Percentiles rank a stretch among this genome's conserved stretches.
Evolutionary conservation across 164 flowering plant genomes (phyloP).

Genomic region (Vitis rotundifolia): DNA sequence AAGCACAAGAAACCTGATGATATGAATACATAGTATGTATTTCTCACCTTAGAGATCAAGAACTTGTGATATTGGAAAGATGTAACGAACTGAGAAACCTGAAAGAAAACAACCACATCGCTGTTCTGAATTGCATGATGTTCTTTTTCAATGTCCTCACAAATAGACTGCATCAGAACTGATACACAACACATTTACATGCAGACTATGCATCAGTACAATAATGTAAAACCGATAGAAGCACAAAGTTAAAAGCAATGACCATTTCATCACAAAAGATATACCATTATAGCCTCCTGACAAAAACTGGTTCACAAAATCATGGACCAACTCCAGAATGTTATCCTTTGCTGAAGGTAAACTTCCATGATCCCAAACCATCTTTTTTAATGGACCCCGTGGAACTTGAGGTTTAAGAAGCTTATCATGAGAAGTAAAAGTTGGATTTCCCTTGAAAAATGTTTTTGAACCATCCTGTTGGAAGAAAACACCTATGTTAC

Average conservation of each 20-base stretch:
- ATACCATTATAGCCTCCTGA: constrained; percentile 88
- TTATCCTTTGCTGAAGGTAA: constrained; percentile 52
- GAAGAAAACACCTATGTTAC: constrained; percentile 8
- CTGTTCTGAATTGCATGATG: constrained; percentile 61
- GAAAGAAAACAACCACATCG: constrained; percentile 74
- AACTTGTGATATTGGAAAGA: constrained; percentile 78
- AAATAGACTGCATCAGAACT: constrained; percentile 88
- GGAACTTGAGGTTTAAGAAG: constrained; percentile 43
- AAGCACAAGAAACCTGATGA: no score
- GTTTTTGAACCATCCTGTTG: constrained; percentile 91
- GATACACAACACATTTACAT: constrained; percentile 13
- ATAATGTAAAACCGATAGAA: not conserved
- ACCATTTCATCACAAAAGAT: constrained; percentile 1
- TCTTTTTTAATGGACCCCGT: constrained; percentile 63
- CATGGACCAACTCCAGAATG: constrained; percentile 56
- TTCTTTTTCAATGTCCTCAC: constrained; percentile 83
- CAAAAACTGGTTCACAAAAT: constrained; percentile 77
- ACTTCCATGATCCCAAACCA: constrained; percentile 56
- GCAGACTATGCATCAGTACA: constrained; percentile 10
- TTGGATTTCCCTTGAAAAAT: constrained; percentile 71
- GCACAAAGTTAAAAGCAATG: not conserved
- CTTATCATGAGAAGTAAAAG: constrained; percentile 36
- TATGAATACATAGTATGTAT: not conserved
- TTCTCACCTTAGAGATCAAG: constrained; percentile 62
- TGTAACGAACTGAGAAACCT: constrained; percentile 75